Base-by-base conservation (phyloP, 257 asterid genomes). In the Solanum chilense region DNA sequence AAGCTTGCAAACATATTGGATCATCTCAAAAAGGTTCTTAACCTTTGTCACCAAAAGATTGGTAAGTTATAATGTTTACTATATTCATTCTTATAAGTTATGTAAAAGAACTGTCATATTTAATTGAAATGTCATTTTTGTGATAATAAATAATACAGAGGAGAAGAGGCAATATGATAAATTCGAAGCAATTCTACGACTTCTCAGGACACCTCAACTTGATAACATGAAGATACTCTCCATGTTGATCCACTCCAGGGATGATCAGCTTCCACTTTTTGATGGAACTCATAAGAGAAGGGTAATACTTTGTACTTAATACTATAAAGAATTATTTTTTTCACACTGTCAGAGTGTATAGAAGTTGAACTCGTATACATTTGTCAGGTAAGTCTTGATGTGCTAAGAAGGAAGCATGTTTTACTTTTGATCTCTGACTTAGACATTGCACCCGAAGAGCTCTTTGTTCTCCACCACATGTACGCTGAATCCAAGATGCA, bases 401-500 rank as follows among this genome's bases (percentile, higher is more conserved):
- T 80, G 21, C 83, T 96, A 84, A 93, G 94, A 89, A 86, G 89
- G 90, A 97, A 93, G 82, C 93, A 92, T 68, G 98, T 96, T 5
- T 88, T 97, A 15, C 94, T 97, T 12, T 91, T 97, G 35, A 91
- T 97, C 20, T 91, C 99, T 0, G 97, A 93, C 88, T 92, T 95
- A 1, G 97, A 94, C 3, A 89, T 94, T 35, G 95, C 97, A 2
- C 91, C 89, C 0, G 98, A 96, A 85, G 99, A 95, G 91, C 90
- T 96, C 6, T 88, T 93, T 64, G 86, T 97, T 15, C 98, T 97
- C 88, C 98, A 93, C 77, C 88, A 94, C 87, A 94, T 97, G 88
- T 94, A 94, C 90, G 88, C 87, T 16, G 93, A 91, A 64, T 58
- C 92, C 9, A 83, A 42, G 89, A 91, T 91, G 31, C 91, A 90